Percentiles rank a stretch among this genome's conserved stretches.
Evolutionary conservation across 768 basidiomycete genomes (phyloP).

Genomic region (Scleroderma citrinum): DNA sequence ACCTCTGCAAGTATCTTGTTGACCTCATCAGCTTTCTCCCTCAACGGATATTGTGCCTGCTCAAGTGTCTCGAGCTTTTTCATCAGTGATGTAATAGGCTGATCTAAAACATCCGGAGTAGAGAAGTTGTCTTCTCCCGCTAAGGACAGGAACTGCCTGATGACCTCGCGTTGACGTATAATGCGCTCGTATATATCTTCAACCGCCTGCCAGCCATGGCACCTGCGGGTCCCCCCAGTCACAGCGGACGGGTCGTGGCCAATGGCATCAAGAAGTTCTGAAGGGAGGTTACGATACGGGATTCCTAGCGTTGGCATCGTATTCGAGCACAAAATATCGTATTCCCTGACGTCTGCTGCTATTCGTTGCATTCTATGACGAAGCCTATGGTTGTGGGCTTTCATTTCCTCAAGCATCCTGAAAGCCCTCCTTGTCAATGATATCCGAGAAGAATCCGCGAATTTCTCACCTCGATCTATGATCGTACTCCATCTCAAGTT

Average conservation of each 20-base stretch:
- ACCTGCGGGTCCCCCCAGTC: constrained; percentile 55
- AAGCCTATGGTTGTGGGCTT: constrained; percentile 58
- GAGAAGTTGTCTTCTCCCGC: constrained; percentile 2
- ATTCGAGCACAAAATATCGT: constrained; percentile 52
- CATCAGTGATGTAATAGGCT: constrained; percentile 47
- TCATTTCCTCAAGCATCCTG: constrained; percentile 57
- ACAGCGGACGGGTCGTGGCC: constrained; percentile 76
- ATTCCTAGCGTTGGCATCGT: constrained; percentile 45
- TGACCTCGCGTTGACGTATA: constrained; percentile 51
- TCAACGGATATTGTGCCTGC: constrained; percentile 38
- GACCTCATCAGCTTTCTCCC: constrained; percentile 43
- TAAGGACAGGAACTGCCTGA: constrained; percentile 40
- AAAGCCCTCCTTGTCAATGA: background rate
- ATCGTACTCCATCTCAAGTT: constrained; percentile 52
- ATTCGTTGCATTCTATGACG: constrained; percentile 66
- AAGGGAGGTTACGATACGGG: constrained; percentile 45
- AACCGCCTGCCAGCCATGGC: constrained; percentile 63
- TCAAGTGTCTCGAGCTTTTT: constrained; percentile 48
- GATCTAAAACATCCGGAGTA: constrained; percentile 39
- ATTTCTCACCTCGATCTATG: constrained; percentile 22
- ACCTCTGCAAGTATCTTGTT: constrained; percentile 45
- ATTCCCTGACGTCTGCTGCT: constrained; percentile 57
- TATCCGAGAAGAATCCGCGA: background rate
- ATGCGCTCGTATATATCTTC: constrained; percentile 70
- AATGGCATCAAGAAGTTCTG: constrained; percentile 67